Percentiles rank a stretch among this genome's conserved stretches.
phyloP scores from a whole-genome alignment of 2,329 filamentous ascomycete genomes.

The Epichloe elymi region DNA sequence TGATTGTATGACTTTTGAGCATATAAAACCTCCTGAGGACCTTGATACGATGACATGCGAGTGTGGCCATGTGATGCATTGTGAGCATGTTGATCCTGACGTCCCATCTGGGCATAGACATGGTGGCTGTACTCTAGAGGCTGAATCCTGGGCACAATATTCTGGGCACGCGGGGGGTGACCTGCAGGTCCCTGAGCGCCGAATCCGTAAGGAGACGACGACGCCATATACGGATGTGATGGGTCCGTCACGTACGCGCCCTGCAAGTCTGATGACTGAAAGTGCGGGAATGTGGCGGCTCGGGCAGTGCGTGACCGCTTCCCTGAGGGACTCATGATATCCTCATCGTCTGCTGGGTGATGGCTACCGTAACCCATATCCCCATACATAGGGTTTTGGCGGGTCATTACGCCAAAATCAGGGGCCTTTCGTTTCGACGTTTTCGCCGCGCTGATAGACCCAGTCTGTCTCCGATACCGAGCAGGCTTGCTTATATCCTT shows the following conservation, averaged over 20 bases:
- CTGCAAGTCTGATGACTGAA: slow-evolving; percentile 1
- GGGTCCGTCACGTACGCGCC: not conserved
- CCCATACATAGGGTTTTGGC: slow-evolving; percentile 1
- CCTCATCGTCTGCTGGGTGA: slow-evolving; percentile 4
- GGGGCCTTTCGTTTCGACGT: slow-evolving; percentile 14
- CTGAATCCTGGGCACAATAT: slow-evolving; percentile 13
- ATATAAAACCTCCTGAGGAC: not conserved
- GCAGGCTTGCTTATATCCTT: slow-evolving; percentile 12
- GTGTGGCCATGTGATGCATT: not conserved
- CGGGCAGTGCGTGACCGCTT: slow-evolving; percentile 12
- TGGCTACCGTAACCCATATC: slow-evolving; percentile 4
- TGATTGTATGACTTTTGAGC: not conserved
- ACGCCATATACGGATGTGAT: slow-evolving; percentile 3
- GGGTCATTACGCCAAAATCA: slow-evolving; percentile 6
- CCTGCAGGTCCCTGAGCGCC: not conserved
- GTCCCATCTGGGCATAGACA: not conserved
- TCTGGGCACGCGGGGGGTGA: slow-evolving; percentile 10
- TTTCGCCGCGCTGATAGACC: slow-evolving; percentile 8
- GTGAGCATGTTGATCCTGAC: not conserved
- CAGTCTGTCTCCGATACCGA: slow-evolving; percentile 10
- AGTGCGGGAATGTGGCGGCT: slow-evolving; percentile 1
- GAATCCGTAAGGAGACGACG: slow-evolving; percentile 5
- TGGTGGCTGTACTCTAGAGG: slow-evolving; percentile 9
- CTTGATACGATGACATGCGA: slow-evolving; percentile 2
- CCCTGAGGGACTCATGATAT: slow-evolving; percentile 9